Evolutionary conservation across 192 early-diverging fungal genomes (phyloP), one percentile per base, ranked within the genome.

Genomic region (Backusella psychrophila): DNA sequence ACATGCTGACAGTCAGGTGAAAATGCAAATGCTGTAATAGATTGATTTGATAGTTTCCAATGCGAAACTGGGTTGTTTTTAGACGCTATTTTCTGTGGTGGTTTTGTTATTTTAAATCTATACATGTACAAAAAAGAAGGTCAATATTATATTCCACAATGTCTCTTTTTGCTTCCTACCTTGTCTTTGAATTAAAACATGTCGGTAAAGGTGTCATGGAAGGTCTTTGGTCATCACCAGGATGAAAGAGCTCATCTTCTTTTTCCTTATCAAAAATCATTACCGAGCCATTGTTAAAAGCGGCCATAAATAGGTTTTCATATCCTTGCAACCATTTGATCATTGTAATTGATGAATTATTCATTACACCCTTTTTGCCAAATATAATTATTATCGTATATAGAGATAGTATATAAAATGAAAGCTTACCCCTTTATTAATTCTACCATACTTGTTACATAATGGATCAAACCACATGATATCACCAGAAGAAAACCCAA

Each of bases 251-350:
- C 63, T 89, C 90, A 73, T 99, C 96, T 23, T 98, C 96, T 71
- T 92, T 91, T 14, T 94, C 93, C 77, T 95, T 94, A 84, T 99
- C 96, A 85, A 95, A 93, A 11, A 95, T 85, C 80, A 97, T 87
- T 12, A 97, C 85, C 9, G 89, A 87, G 9, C 98, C 98, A 80
- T 99, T 96, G 4, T 91, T 88, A 46, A 91, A 96, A 0, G 94
- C 90, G 1, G 89, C 96, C 84, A 97, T 91, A 77, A 99, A 97
- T 76, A 90, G 81, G 36, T 81, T 93, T 67, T 96, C 94, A 0
- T 94, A 95, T 6, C 90, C 93, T 1, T 97, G 98, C 71, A 98
- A 77, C 96, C 98, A 99, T 78, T 90, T 90, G 6, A 98, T 88
- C 80, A 91, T 90, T 15, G 93, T 93, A 17, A 97, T 93, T 11